Evolutionary conservation across 1,139 yeast genomes (phyloP), one percentile per base, ranked within the genome.

Genomic region (Taiozyma onychis): DNA sequence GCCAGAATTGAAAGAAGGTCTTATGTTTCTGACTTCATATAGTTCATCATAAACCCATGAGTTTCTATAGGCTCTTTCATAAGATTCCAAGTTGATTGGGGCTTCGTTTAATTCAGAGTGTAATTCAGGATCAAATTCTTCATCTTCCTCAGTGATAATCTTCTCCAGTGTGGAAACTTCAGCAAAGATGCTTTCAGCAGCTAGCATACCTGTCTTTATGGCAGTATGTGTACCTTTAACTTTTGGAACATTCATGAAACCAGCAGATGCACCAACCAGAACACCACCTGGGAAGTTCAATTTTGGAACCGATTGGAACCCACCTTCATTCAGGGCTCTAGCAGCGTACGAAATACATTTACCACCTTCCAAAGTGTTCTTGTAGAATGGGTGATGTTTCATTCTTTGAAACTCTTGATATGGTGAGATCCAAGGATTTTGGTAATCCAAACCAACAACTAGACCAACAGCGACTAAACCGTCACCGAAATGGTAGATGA

Each of bases 141-240:
- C 81, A 43, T 72, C 73, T 48, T 72, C 77, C 21, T 70, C 65
- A 24, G 71, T 71, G 49, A 66, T 69, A 28, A 71, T 54, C 9
- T 73, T 71, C 26, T 73, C 78, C 54, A 76, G 58, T 28, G 70
- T 72, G 44, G 77, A 68, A 39, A 89, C 70, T 44, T 69, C 74
- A n/a, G 78, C 77, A 61, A 75, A 89, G 41, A 90, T 86, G 27
- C 79, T 67, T 62, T 93, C 98, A 2, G 98, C 99, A 3, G 98
- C 99, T 32, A 93, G 71, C 76, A 93, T 85, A 39, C 98, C 99
- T 11, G 95, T 78, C 67, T 91, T 93, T 80, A 93, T 87, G 3
- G 99, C 98, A 0, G 97, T 91, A 66, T 93, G 99, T 0, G 97
- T 85, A n/a, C 99, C 99, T 71, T 93, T 93, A 63, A 93, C 87